Conservation (phyloP, 345 rosid genomes). For the Eucalyptus melliodora region DNA sequence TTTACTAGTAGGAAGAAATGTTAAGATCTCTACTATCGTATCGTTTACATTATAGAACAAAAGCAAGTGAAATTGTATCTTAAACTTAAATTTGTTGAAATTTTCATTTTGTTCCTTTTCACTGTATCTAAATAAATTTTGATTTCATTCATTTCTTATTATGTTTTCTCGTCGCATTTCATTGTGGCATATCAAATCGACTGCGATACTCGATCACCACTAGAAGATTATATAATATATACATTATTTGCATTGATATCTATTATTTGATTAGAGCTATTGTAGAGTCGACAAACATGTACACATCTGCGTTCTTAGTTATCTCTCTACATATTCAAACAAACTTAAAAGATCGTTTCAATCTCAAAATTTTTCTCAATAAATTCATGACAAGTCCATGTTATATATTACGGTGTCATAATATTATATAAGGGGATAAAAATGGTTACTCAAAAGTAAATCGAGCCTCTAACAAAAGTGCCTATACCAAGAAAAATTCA, state of each 20-base stretch:
- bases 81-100: too few species aligned
- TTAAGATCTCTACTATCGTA: not conserved
- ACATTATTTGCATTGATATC: not conserved
- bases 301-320: not conserved
- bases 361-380: not conserved
- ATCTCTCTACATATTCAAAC: not conserved
- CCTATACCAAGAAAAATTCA: not conserved
- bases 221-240: too few species aligned
- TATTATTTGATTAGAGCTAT: not conserved
- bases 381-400: not conserved
- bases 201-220: fast-evolving
- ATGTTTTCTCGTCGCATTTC: not conserved
- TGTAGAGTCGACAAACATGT: not conserved
- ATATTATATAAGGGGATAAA: not conserved
- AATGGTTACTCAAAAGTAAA: not conserved
- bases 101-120: not conserved
- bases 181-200: not conserved
- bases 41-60: not conserved
- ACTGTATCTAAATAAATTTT: not conserved
- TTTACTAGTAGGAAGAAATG: not conserved
- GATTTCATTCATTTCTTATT: not conserved
- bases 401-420: not conserved
- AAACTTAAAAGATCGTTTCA: not conserved
- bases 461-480: not conserved
- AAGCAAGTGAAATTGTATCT: not conserved